A percentile compares a stretch with the other conserved stretches of the same genome.
phyloP scores from a whole-genome alignment of 2,329 filamentous ascomycete species.

The Pleomassaria siparia region DNA sequence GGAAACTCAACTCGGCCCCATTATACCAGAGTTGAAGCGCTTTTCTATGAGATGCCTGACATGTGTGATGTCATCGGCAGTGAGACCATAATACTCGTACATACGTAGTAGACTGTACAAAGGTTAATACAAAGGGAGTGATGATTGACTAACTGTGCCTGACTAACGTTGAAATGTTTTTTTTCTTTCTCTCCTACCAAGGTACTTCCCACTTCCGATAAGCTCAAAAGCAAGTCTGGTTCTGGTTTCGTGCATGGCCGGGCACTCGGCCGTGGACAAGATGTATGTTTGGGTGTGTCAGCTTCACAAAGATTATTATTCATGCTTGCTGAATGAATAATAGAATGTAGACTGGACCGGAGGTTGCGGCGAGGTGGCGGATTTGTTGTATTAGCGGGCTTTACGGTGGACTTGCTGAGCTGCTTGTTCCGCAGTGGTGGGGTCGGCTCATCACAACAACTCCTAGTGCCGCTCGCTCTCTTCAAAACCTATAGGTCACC shows the following conservation, averaged over 20 bases:
- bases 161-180: not conserved
- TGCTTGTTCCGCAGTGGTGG: not conserved
- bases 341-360: not conserved
- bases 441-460: too few relatives aligned
- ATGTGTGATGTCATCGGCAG: too few relatives aligned
- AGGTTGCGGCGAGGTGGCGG: not conserved
- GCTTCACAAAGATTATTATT: constrained; percentile 4
- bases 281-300: not conserved
- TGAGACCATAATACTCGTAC: too few relatives aligned
- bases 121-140: too few relatives aligned
- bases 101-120: too few relatives aligned
- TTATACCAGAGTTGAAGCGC: too few relatives aligned
- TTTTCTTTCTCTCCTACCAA: not conserved
- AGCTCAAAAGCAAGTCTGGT: not conserved
- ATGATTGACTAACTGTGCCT: not conserved
- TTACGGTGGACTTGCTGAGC: not conserved
- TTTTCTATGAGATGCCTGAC: too few relatives aligned
- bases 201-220: too few relatives aligned
- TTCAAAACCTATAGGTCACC: not conserved
- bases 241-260: not conserved
- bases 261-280: not conserved
- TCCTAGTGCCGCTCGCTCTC: constrained; percentile 11
- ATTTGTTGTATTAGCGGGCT: not conserved
- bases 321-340: constrained; percentile 4
- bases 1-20: too few relatives aligned